phyloP scores from a whole-genome alignment of 2,329 filamentous ascomycete genomes.

The Cladorrhinum sp. region DNA sequence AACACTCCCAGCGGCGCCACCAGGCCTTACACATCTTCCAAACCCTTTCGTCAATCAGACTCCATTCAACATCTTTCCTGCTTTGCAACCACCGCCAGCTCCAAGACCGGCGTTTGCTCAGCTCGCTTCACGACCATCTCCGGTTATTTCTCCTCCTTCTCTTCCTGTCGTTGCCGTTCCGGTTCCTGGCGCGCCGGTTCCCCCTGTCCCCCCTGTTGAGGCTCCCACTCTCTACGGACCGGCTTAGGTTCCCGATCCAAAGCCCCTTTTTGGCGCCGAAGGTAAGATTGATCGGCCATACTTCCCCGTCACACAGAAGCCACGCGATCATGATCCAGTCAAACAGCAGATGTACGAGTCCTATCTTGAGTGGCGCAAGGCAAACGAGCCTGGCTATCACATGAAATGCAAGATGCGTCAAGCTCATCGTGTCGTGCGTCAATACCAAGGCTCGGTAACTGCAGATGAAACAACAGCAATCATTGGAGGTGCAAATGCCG shows the following conservation, averaged over 20 bases:
- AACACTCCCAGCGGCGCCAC: constrained; percentile 6
- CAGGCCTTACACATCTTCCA: neutral
- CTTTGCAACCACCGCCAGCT: constrained; percentile 1
- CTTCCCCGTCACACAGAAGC: constrained; percentile 36
- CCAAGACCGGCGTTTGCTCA: constrained; percentile 1
- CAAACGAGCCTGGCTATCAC: constrained; percentile 47
- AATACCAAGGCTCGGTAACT: constrained; percentile 9
- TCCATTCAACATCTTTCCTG: constrained; percentile 17
- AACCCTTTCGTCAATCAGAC: neutral
- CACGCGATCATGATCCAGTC: constrained; percentile 38
- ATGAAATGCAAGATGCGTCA: constrained; percentile 45
- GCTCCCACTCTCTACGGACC: constrained; percentile 1
- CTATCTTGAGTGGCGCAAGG: constrained; percentile 49
- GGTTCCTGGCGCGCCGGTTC: neutral
- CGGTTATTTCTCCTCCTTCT: neutral
- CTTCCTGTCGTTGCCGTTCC: neutral
- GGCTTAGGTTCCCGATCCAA: neutral
- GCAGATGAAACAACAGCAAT: neutral
- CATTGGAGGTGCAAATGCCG: neutral
- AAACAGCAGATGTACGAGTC: constrained; percentile 47
- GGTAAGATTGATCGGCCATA: constrained; percentile 25
- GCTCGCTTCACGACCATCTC: neutral
- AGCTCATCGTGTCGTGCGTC: constrained; percentile 31
- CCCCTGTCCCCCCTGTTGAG: constrained; percentile 2
- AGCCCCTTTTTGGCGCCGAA: constrained; percentile 10